Evolutionary conservation across 116 monocot genomes (phyloP).

Genomic region (Papilionanthe hybrid): DNA sequence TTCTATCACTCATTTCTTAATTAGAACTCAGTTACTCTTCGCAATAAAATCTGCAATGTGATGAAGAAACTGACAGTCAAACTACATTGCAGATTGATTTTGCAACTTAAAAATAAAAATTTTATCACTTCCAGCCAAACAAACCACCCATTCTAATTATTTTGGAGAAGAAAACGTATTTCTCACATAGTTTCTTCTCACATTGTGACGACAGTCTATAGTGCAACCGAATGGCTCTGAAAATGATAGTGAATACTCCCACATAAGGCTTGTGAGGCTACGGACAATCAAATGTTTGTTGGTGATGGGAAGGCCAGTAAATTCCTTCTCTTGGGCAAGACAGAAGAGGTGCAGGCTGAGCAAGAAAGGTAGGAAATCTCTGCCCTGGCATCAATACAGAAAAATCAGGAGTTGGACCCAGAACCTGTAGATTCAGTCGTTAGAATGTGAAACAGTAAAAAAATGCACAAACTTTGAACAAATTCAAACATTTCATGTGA

Average conservation of each 20-base stretch:
- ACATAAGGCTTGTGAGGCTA: conserved; percentile 3
- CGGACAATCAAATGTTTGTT: conserved; percentile 3
- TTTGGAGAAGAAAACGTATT: neutral
- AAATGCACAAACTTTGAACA: too few species aligned
- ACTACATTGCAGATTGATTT: too few species aligned
- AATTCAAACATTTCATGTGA: neutral
- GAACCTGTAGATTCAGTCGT: conserved; percentile 8
- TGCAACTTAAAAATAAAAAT: too few species aligned
- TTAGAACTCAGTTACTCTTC: too few species aligned
- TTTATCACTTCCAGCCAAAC: neutral
- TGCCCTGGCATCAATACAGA: conserved; percentile 62
- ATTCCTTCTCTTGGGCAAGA: conserved; percentile 55
- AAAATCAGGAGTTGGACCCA: conserved; percentile 10
- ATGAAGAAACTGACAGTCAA: too few species aligned
- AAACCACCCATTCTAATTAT: neutral
- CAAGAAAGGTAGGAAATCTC: conserved; percentile 44
- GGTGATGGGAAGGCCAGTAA: conserved; percentile 45
- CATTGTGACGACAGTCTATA: neutral
- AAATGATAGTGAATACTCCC: neutral
- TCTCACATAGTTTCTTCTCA: neutral
- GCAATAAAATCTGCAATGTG: too few species aligned
- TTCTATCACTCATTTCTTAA: too few species aligned
- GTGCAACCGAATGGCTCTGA: neutral
- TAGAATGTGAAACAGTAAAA: too few species aligned
- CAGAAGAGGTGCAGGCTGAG: conserved; percentile 49